A percentile compares a stretch with the other conserved stretches of the same genome.
These are phyloP conservation scores for Begonia masoniana DNA, from an alignment of 306 rosid genomes.

Conservation along the genomic window DNA sequence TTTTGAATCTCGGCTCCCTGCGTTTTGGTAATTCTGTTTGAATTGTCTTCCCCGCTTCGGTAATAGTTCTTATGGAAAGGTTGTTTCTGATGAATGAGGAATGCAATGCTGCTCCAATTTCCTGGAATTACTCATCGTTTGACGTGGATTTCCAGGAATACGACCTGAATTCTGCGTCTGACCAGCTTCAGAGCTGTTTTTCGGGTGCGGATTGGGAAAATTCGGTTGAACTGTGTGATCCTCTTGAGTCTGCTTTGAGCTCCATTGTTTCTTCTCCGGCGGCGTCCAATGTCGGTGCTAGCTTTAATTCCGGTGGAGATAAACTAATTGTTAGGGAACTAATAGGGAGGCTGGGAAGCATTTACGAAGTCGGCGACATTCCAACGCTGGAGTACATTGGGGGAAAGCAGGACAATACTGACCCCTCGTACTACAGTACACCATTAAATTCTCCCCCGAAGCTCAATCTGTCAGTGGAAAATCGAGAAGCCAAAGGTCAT, in stretches of 20 bases:
- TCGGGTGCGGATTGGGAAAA: conserved; percentile 31
- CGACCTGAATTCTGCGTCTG: no score
- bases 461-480: conserved; percentile 22
- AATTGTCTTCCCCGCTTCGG: no score
- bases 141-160: no score
- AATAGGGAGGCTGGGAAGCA: conserved; percentile 39
- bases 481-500: conserved; percentile 20
- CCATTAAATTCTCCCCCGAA: conserved; percentile 49
- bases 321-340: conserved; percentile 31
- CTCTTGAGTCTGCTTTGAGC: conserved; percentile 45
- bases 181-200: conserved; percentile 12
- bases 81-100: no score
- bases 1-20: no score
- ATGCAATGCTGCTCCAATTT: no score
- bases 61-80: no score
- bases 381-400: no score
- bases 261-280: conserved; percentile 55
- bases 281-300: conserved; percentile 18
- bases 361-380: conserved; percentile 26
- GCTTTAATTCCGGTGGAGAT: conserved; percentile 11
- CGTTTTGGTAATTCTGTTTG: no score
- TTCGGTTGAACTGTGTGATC: conserved; percentile 40
- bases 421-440: conserved; percentile 34
- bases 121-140: conserved; percentile 16
- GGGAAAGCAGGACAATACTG: conserved; percentile 8